Conservation (phyloP, 176 grass and related monocot genomes). For the Metroxylon sagu region DNA sequence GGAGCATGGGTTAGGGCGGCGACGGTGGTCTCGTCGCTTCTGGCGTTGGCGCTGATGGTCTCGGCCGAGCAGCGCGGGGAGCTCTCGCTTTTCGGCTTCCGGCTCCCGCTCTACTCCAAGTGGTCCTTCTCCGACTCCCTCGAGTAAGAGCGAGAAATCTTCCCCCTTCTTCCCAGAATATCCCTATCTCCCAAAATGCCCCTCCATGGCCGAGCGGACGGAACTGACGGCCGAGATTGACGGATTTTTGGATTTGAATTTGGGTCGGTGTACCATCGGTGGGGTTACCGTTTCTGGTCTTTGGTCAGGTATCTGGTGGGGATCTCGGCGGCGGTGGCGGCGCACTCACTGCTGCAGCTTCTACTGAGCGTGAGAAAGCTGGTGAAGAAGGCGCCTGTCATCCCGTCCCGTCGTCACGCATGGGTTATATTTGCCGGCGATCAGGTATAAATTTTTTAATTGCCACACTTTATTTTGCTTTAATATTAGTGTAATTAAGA, state of each 20-base stretch:
- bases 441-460: conserved; percentile 35
- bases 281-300: too few relatives aligned
- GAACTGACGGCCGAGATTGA: too few relatives aligned
- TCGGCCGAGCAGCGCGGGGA: conserved; percentile 55
- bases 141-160: conserved; percentile 31
- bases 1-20: conserved; percentile 31
- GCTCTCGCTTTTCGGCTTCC: conserved; percentile 51
- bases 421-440: conserved; percentile 79
- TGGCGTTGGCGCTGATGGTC: conserved; percentile 51
- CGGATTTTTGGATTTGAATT: too few relatives aligned
- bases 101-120: conserved; percentile 70
- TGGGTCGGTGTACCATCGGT: too few relatives aligned
- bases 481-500: too few relatives aligned
- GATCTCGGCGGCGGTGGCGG: conserved; percentile 45
- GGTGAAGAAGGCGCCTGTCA: conserved; percentile 35
- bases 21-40: conserved; percentile 32
- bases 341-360: conserved; percentile 61
- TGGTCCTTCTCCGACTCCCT: conserved; percentile 80
- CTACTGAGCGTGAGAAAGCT: conserved; percentile 36
- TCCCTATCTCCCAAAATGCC: too few relatives aligned
- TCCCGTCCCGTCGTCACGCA: conserved; percentile 32
- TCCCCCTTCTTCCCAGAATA: background rate
- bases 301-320: conserved; percentile 59
- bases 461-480: background rate
- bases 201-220: too few relatives aligned